phyloP scores from a whole-genome alignment of 371 early-diverging fungal species.

The Paraphysoderma sedebokerense region DNA sequence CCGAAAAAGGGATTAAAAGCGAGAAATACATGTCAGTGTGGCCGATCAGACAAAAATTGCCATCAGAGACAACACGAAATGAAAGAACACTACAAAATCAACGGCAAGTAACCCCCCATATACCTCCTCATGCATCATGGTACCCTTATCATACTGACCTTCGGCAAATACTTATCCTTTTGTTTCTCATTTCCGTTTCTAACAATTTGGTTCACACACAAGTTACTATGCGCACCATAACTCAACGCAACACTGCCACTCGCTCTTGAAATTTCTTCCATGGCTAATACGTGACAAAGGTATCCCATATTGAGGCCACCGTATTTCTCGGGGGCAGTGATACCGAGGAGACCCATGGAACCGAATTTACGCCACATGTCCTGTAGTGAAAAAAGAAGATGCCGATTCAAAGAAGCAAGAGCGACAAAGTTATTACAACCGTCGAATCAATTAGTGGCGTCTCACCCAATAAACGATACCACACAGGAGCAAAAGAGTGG shows the following conservation, averaged over 20 bases:
- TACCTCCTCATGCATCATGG: not conserved
- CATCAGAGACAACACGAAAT: not conserved
- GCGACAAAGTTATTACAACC: too few relatives aligned
- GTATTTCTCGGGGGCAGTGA: conserved; percentile 57
- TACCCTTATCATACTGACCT: conserved; percentile 19
- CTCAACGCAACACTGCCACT: conserved; percentile 82
- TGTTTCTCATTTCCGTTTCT: conserved; percentile 81
- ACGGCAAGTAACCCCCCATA: too few relatives aligned
- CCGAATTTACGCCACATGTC: conserved; percentile 96
- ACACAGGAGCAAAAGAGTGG: too few relatives aligned
- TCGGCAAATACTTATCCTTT: conserved; percentile 79
- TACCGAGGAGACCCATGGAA: conserved; percentile 84
- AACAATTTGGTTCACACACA: conserved; percentile 92
- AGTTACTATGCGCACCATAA: conserved; percentile 94
- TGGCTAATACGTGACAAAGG: conserved; percentile 73
- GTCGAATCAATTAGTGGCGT: too few relatives aligned
- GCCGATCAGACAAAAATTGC: not conserved
- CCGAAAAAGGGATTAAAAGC: conserved; percentile 4
- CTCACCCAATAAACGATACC: too few relatives aligned
- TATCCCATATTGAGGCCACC: conserved; percentile 89
- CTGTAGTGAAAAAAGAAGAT: too few relatives aligned
- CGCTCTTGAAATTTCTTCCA: conserved; percentile 86
- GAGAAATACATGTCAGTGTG: not conserved
- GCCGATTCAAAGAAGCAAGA: too few relatives aligned
- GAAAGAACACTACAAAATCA: not conserved